Conservation (phyloP, 1,284 basidiomycete species). For the Ganoderma resinaceum region DNA sequence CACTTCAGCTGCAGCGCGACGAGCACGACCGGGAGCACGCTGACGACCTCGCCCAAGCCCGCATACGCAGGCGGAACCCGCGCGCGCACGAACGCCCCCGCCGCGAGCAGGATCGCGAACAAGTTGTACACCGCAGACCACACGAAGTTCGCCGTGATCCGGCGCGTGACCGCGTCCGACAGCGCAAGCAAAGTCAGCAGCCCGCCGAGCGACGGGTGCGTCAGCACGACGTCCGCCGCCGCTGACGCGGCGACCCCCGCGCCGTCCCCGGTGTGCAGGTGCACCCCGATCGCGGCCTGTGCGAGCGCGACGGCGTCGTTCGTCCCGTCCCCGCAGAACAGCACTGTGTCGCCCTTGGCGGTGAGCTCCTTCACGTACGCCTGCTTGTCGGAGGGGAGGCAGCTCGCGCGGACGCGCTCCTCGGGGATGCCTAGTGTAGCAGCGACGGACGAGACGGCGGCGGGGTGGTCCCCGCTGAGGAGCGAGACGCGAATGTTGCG, state of each 20-base stretch:
- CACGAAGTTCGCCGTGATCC: conserved; percentile 51
- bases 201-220: conserved; percentile 46
- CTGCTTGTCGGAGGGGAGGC: conserved; percentile 59
- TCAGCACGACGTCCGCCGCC: conserved; percentile 57
- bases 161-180: conserved; percentile 47
- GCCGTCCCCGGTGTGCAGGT: conserved; percentile 51
- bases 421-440: conserved; percentile 46
- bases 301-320: conserved; percentile 63
- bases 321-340: conserved; percentile 56
- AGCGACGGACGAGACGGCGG: conserved; percentile 58
- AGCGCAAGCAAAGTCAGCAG: conserved; percentile 50
- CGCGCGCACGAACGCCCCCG: conserved; percentile 53
- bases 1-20: conserved; percentile 44
- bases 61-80: conserved; percentile 50
- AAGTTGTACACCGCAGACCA: conserved; percentile 57
- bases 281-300: conserved; percentile 56
- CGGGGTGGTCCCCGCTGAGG: conserved; percentile 60
- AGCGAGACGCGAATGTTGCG: conserved; percentile 53
- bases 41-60: conserved; percentile 51
- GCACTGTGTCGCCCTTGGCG: conserved; percentile 38
- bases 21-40: conserved; percentile 48
- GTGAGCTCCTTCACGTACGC: conserved; percentile 49
- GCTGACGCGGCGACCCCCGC: conserved; percentile 46
- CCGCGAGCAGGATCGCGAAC: conserved; percentile 55
- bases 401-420: conserved; percentile 51